phyloP scores from a whole-genome alignment of 176 grass and related monocot species.

The Hordeum vulgare region DNA sequence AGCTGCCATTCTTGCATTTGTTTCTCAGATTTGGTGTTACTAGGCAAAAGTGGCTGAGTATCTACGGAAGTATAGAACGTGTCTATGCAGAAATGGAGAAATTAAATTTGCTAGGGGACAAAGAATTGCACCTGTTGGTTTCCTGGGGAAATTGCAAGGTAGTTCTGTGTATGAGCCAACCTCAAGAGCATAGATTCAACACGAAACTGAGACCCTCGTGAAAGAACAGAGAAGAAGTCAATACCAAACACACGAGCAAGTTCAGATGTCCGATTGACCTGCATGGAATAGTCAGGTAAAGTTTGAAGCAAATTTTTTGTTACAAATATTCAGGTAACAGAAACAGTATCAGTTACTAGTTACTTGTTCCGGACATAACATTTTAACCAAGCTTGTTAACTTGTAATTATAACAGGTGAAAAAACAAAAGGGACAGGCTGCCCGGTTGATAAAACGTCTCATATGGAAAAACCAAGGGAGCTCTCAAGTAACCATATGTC shows the following conservation, averaged over 20 bases:
- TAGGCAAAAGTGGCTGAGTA: not conserved
- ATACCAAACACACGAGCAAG: conserved; percentile 97
- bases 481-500: not conserved
- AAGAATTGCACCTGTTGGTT: conserved; percentile 53
- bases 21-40: not conserved
- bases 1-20: not conserved
- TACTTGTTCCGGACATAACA: conserved; percentile 7
- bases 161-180: conserved; percentile 94
- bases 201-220: conserved; percentile 92
- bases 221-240: conserved; percentile 96
- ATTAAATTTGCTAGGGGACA: not conserved
- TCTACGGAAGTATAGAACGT: not conserved
- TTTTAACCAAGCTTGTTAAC: not conserved
- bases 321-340: not conserved
- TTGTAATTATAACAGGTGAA: not conserved
- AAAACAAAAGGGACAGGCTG: conserved; percentile 14
- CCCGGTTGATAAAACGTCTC: conserved; percentile 16
- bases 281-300: conserved; percentile 30
- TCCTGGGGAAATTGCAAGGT: conserved; percentile 95
- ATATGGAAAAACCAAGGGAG: conserved; percentile 8
- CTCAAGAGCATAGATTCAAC: conserved; percentile 99
- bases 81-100: conserved; percentile 5
- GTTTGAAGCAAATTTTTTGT: not conserved
- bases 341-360: not conserved
- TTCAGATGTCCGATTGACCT: conserved; percentile 96